phyloP scores from a whole-genome alignment of 176 grass and related monocot species.

The Lolium multiflorum region DNA sequence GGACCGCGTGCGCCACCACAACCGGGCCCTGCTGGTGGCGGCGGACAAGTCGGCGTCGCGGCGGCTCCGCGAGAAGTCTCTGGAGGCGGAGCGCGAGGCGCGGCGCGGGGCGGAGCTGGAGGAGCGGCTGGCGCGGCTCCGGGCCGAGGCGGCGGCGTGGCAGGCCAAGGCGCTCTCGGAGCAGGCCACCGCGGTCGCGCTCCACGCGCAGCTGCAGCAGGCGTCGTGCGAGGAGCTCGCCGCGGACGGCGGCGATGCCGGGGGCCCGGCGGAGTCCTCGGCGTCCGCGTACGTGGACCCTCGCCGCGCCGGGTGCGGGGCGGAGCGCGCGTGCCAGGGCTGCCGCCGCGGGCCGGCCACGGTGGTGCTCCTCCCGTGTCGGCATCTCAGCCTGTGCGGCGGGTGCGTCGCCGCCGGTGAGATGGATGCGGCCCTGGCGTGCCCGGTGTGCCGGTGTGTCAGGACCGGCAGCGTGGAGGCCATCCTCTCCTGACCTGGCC shows the following conservation, averaged over 20 bases:
- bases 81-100: conserved; percentile 58
- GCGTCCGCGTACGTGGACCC: conserved; percentile 71
- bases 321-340: conserved; percentile 53
- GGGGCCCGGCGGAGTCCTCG: conserved; percentile 48
- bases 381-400: conserved; percentile 77
- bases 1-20: conserved; percentile 65
- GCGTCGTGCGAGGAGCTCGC: conserved; percentile 42
- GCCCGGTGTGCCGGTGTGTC: conserved; percentile 79
- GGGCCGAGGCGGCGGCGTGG: conserved; percentile 76
- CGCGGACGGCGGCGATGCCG: conserved; percentile 30
- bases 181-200: conserved; percentile 57
- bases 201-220: conserved; percentile 88
- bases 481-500: conserved; percentile 57
- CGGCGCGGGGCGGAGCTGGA: conserved; percentile 64
- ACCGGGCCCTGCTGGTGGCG: conserved; percentile 50
- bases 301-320: conserved; percentile 23
- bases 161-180: conserved; percentile 76
- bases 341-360: conserved; percentile 57
- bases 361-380: conserved; percentile 81
- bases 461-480: conserved; percentile 79
- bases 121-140: conserved; percentile 61
- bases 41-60: conserved; percentile 50
- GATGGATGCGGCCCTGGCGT: conserved; percentile 50
- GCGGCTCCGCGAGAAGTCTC: conserved; percentile 64
- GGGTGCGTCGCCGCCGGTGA: conserved; percentile 62